phyloP scores from a whole-genome alignment of 495 filamentous ascomycete species.

The Darksidea phi region DNA sequence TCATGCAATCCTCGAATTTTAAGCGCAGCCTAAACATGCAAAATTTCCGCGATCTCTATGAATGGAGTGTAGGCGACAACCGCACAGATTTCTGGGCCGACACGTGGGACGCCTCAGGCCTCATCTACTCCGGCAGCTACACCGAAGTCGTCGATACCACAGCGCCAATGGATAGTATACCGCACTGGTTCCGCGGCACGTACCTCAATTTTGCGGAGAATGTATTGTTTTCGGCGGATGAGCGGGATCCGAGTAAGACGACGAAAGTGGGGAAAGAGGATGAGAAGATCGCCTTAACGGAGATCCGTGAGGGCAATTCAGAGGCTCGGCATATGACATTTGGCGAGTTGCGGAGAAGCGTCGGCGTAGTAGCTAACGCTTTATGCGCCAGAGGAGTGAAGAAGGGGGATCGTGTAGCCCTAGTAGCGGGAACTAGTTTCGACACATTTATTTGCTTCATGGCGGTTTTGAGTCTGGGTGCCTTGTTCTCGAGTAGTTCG shows the following conservation, averaged over 20 bases:
- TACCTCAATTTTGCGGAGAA: slow-evolving; percentile 66
- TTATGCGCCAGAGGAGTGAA: slow-evolving; percentile 61
- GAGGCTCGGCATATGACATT: slow-evolving; percentile 61
- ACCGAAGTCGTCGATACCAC: slow-evolving; percentile 60
- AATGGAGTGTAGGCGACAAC: slow-evolving; percentile 57
- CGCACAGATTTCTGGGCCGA: slow-evolving; percentile 67
- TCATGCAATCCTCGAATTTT: slow-evolving; percentile 41
- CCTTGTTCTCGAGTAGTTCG: slow-evolving; percentile 66
- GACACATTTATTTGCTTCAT: slow-evolving; percentile 68
- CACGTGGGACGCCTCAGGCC: slow-evolving; percentile 56
- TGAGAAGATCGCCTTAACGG: slow-evolving; percentile 63
- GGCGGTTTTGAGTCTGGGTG: slow-evolving; percentile 64
- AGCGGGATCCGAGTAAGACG: slow-evolving; percentile 37
- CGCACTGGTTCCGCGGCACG: slow-evolving; percentile 67
- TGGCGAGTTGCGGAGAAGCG: slow-evolving; percentile 57
- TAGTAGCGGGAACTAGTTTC: slow-evolving; percentile 70
- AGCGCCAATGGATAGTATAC: slow-evolving; percentile 65
- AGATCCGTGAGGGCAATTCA: slow-evolving; percentile 66
- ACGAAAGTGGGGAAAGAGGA: slow-evolving; percentile 64
- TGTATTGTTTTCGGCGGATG: slow-evolving; percentile 52
- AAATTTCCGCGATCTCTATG: slow-evolving; percentile 64
- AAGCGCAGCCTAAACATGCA: slow-evolving; percentile 34
- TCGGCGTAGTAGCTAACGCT: slow-evolving; percentile 58
- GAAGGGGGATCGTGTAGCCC: slow-evolving; percentile 69
- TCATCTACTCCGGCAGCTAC: slow-evolving; percentile 59